Evolutionary conservation across 2,329 filamentous ascomycete genomes (phyloP), one percentile per base, ranked within the genome.

Genomic region (Trichoderma sp.): DNA sequence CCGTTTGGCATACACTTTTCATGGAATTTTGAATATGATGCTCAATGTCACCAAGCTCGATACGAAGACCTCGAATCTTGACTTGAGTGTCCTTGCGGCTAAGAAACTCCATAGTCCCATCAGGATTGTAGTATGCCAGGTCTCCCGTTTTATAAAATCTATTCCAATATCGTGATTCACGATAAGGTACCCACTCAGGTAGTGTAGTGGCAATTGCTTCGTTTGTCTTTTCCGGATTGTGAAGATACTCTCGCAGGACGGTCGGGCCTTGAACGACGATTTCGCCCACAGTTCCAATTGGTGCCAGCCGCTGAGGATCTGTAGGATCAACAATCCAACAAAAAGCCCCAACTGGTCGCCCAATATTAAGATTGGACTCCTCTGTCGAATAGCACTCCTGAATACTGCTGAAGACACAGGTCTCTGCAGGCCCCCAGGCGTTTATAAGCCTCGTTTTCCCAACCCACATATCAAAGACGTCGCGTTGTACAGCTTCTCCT

Each of bases 221-320:
- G 6, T 20, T 34, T 1, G 69, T 71, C 53, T 62, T 67, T n/a
- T 61, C 28, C n/a, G 63, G 34, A n/a, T 71, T 57, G 4, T 15
- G 79, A 78, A 64, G 82, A 81, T 62, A 73, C 20, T 64, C 72
- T 36, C 62, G 50, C 17, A 50, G 15, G 7, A 71, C 30, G 3
- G 61, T 71, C 15, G 62, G 69, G 4, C 69, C 69, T 50, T 71
- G 69, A 8, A 71, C 58, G 17, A 66, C 69, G 12, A 66, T 36
- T 57, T 71, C 69, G 11, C 69, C 69, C 4, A 71, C 36, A 26
- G 53, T 34, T 7, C 69, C 69, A 34, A 61, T 61, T 6, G 69
- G 69, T 15, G 69, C 69, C 8, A 71, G 23, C 3, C 17, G 53
- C n/a, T 32, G 53, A 34, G 69, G 53, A 34, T 71, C 28, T 6